Evolutionary conservation across 768 basidiomycete genomes (phyloP).

Genomic region (Lactifluus volemus): DNA sequence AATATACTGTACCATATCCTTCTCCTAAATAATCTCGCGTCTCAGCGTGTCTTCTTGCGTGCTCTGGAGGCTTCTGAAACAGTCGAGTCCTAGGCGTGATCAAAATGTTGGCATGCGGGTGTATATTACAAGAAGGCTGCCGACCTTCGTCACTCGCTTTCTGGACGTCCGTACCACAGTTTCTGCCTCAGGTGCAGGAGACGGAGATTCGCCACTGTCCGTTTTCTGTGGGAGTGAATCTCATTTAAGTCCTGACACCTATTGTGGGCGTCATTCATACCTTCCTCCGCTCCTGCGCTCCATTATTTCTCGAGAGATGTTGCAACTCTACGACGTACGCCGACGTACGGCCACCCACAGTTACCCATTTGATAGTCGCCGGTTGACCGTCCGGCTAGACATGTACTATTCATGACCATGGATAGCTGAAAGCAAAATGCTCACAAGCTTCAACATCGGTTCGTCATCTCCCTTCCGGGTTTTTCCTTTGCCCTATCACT

Average conservation of each 20-base stretch:
- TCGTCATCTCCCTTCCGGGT: constrained; percentile 28
- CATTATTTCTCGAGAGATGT: constrained; percentile 19
- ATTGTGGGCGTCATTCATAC: background rate
- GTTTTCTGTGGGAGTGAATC: background rate
- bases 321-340: constrained; percentile 64
- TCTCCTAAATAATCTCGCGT: background rate
- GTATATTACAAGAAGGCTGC: background rate
- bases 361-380: constrained; percentile 69
- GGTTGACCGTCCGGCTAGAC: constrained; percentile 54
- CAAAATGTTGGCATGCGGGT: background rate
- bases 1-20: background rate
- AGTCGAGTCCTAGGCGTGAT: background rate
- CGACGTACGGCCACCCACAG: constrained; percentile 70
- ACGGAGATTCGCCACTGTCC: constrained; percentile 22
- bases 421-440: background rate
- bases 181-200: constrained; percentile 20
- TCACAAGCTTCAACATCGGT: constrained; percentile 37
- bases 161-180: constrained; percentile 9
- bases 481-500: constrained; percentile 49
- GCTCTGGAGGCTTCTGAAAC: background rate
- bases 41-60: constrained; percentile 8
- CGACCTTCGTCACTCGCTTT: constrained; percentile 20
- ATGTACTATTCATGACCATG: background rate
- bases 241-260: background rate
- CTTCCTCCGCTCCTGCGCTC: background rate